These are phyloP conservation scores for Candida peoriensis DNA, from an alignment of 805 yeast genomes.

Conservation along the genomic window DNA sequence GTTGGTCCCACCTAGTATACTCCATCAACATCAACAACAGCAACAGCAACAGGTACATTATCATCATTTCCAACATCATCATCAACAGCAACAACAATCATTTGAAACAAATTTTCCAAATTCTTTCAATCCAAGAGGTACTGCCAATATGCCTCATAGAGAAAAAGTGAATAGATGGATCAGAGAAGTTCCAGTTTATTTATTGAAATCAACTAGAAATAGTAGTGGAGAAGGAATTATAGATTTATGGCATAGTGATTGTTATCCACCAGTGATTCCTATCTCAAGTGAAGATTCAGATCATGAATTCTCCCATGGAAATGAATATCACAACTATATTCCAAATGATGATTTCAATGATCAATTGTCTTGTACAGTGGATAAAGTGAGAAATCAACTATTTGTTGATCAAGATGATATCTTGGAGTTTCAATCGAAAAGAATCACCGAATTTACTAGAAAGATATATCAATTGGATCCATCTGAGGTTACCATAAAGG, in stretches of 20 bases:
- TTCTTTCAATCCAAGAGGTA: constrained; percentile 55
- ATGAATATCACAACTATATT: constrained; percentile 2
- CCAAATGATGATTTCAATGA: too few species aligned
- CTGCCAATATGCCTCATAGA: constrained; percentile 55
- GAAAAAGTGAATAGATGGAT: constrained; percentile 71
- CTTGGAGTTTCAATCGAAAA: constrained; percentile 47
- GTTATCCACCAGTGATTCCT: constrained; percentile 45
- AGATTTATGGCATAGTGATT: constrained; percentile 34
- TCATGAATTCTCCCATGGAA: too few species aligned
- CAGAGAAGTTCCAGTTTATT: constrained; percentile 45
- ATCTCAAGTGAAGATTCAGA: constrained; percentile 10
- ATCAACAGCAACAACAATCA: not conserved
- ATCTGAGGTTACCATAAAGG: constrained; percentile 7
- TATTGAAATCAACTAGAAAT: constrained; percentile 18
- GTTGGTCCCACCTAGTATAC: too few species aligned
- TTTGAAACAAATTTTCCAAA: constrained; percentile 31
- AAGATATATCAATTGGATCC: constrained; percentile 30
- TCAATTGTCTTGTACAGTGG: not conserved
- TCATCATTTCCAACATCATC: not conserved
- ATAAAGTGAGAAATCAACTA: constrained; percentile 20
- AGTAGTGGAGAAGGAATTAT: not conserved
- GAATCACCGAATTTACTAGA: constrained; percentile 42
- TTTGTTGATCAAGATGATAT: constrained; percentile 40
- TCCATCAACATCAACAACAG: not conserved
- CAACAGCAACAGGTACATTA: not conserved